phyloP scores from a whole-genome alignment of 2,329 filamentous ascomycete genomes.

The Chalaropsis thielavioides region DNA sequence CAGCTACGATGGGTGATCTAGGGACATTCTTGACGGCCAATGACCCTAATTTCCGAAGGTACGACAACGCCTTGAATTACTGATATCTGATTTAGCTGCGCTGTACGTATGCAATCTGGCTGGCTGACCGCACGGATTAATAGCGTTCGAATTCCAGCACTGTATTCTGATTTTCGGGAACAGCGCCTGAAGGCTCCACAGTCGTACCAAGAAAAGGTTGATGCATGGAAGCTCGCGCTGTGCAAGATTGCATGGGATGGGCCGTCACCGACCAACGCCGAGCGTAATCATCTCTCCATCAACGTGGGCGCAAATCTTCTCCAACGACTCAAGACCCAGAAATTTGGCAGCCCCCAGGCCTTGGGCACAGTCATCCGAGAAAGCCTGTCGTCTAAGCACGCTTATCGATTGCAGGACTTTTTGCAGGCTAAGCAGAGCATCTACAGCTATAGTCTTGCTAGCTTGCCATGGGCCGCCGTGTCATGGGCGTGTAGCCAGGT shows the following conservation, averaged over 20 bases:
- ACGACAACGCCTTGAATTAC: constrained; percentile 16
- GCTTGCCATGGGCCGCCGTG: constrained; percentile 54
- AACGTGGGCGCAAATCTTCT: constrained; percentile 49
- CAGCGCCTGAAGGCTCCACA: constrained; percentile 68
- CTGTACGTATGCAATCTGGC: not conserved
- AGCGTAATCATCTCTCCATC: constrained; percentile 37
- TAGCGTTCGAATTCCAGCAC: constrained; percentile 64
- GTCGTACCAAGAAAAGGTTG: constrained; percentile 66
- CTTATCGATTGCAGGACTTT: constrained; percentile 60
- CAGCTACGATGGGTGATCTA: constrained; percentile 46
- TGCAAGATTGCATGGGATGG: constrained; percentile 54
- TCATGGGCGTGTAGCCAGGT: constrained; percentile 62
- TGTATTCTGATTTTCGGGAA: constrained; percentile 73
- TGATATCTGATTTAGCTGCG: constrained; percentile 6
- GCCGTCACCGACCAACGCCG: constrained; percentile 29
- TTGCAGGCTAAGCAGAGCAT: constrained; percentile 51
- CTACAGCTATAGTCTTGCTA: constrained; percentile 52
- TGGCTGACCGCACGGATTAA: constrained; percentile 18
- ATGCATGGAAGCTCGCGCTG: constrained; percentile 64
- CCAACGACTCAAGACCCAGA: constrained; percentile 55
- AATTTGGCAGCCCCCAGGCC: constrained; percentile 69
- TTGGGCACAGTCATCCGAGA: constrained; percentile 66
- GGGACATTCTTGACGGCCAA: constrained; percentile 49
- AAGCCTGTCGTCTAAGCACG: constrained; percentile 50
- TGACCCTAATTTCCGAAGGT: constrained; percentile 49